Percentiles rank a stretch among this genome's conserved stretches.
These are phyloP conservation scores for Zea luxurians DNA, from an alignment of 176 grass and related monocot genomes.

Conservation along the genomic window DNA sequence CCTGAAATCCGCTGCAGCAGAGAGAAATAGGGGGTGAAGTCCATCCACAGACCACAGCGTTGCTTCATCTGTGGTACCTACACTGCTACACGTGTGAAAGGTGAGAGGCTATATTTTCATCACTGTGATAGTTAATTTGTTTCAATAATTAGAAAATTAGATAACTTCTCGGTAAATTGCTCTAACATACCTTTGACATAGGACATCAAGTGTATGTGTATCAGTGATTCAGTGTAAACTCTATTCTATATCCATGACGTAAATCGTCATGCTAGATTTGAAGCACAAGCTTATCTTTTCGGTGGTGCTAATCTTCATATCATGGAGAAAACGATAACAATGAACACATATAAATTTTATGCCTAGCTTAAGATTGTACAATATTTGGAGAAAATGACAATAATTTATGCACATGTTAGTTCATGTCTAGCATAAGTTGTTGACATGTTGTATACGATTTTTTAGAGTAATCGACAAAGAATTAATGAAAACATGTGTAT, in stretches of 20 bases:
- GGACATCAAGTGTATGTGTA: not conserved
- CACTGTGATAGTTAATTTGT: not conserved
- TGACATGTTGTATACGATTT: not conserved
- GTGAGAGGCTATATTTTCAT: not conserved
- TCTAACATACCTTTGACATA: not conserved
- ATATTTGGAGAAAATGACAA: not conserved
- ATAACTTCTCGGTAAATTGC: not conserved
- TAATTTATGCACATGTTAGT: not conserved
- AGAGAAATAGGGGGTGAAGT: no score
- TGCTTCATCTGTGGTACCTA: no score
- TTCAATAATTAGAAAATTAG: not conserved
- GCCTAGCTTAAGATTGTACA: not conserved
- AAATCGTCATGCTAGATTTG: not conserved
- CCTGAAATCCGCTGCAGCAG: no score
- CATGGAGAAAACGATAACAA: not conserved
- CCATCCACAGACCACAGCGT: no score
- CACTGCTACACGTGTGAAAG: not conserved
- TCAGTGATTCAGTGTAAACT: no score
- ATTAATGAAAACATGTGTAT: not conserved
- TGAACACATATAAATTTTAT: not conserved
- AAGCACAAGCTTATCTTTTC: not conserved
- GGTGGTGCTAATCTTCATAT: not conserved
- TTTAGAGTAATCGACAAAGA: not conserved
- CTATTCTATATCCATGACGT: not conserved
- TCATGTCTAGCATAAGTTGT: not conserved